Base-by-base conservation (phyloP, 106 monocot genomes). In the Allium cepa region DNA sequence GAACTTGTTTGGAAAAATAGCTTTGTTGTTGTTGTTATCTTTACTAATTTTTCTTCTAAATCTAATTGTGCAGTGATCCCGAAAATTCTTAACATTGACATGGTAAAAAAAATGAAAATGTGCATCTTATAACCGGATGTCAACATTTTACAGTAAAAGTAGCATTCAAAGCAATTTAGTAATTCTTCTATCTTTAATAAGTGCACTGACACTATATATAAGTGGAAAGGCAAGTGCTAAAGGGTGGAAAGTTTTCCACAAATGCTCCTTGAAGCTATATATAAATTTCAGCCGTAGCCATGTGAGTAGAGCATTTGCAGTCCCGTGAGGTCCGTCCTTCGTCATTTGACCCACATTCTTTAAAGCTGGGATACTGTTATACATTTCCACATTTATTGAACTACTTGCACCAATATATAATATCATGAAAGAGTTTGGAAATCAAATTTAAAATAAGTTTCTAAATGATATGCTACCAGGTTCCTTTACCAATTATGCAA, bases 131-230 rank as follows among this genome's bases (percentile, higher is more conserved):
- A 22, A 22, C 0, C 1, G 22, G 22, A 22, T 22, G 1, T 22
- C 22, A 22, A 22, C 10, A 62, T 17, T 49, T 66, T 47, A 13
- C 1, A 77, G 53, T 15, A 64, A 28, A 22, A 22, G 22, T 1
- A 22, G 22, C 22, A 22, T 22, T 22, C 22, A 77, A 12, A 69
- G 47, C 61, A 66, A 64, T 99, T 92, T 99, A 59, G 87, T 87
- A 60, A 99, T 90, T 77, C 99, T 93, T 72, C 85, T 89, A 49
- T 99, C 99, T 77, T 99, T 93, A 71, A 99, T 93, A 10, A 99
- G 87, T 26, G 99, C 93, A 68, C 99, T 93, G 63, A 99, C 85
- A 68, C 99, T 92, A 64, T 92, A 99, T 60, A 99, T 93, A 46
- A 99, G 57, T 58, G 93, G 85, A 78, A 99, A 92, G 10, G 88